Evolutionary conservation across 2,329 filamentous ascomycete species (phyloP).

Genomic region (Pseudogymnoascus sp.): DNA sequence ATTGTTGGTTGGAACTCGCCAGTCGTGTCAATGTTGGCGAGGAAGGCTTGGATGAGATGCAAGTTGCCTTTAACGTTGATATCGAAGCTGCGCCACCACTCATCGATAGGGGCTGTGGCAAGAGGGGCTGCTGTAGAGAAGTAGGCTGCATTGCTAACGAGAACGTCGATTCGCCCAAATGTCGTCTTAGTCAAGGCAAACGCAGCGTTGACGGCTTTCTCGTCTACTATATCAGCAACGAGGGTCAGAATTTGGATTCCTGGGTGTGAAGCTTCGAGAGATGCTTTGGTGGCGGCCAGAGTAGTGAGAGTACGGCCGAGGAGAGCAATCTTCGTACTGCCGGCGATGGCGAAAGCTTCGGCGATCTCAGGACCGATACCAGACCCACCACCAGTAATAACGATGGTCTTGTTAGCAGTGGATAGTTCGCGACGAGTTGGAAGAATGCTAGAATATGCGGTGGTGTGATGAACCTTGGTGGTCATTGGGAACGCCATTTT

Average conservation of each 20-base stretch:
- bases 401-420: constrained; percentile 12
- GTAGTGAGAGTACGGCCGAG: constrained; percentile 18
- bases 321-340: constrained; percentile 24
- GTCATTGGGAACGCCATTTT: too few relatives aligned
- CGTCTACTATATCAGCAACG: too few relatives aligned
- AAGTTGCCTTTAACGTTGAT: constrained; percentile 15
- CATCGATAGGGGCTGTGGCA: neutral
- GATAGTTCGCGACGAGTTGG: constrained; percentile 17
- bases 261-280: constrained; percentile 4
- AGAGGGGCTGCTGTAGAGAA: neutral
- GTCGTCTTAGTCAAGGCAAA: neutral
- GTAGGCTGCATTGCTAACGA: constrained; percentile 13
- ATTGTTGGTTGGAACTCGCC: constrained; percentile 31
- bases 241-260: too few relatives aligned
- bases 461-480: constrained; percentile 24
- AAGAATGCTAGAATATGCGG: constrained; percentile 25
- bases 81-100: neutral
- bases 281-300: constrained; percentile 4
- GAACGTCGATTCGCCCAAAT: constrained; percentile 11
- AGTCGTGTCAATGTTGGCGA: neutral
- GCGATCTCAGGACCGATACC: constrained; percentile 15
- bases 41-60: constrained; percentile 10
- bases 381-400: constrained; percentile 10
- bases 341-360: constrained; percentile 14
- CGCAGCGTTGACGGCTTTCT: too few relatives aligned